Conservation (phyloP, 2,329 filamentous ascomycete genomes). For the Clonostachys sp. region DNA sequence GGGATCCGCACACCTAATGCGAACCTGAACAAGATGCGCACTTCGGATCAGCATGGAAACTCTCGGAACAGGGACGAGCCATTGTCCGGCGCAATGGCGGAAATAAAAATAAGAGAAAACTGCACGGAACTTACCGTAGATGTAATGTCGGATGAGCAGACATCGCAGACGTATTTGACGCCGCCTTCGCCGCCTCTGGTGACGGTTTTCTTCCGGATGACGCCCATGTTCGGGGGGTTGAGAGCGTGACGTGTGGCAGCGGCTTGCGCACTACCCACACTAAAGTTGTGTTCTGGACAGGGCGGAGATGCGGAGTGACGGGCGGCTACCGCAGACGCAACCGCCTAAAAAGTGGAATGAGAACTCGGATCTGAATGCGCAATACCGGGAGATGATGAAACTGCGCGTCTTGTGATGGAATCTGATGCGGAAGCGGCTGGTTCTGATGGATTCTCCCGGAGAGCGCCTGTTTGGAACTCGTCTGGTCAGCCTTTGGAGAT, state of each 20-base stretch:
- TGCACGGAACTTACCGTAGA: constrained; percentile 67
- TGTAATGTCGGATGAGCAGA: constrained; percentile 94
- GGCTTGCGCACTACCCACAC: constrained; percentile 8
- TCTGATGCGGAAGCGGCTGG: not conserved
- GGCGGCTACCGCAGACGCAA: not conserved
- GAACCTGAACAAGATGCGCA: constrained; percentile 55
- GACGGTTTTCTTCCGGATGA: constrained; percentile 93
- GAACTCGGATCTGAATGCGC: no score
- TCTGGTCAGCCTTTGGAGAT: no score
- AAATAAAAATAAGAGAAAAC: constrained; percentile 2
- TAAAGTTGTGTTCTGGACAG: not conserved
- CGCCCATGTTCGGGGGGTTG: constrained; percentile 59
- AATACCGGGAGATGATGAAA: not conserved
- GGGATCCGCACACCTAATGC: constrained; percentile 83
- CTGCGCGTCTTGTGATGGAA: not conserved
- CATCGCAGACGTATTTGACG: constrained; percentile 95
- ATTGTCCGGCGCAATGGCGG: not conserved
- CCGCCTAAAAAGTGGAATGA: no score
- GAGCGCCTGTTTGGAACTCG: no score
- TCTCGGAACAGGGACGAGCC: no score
- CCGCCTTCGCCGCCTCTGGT: constrained; percentile 80
- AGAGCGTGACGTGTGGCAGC: constrained; percentile 8
- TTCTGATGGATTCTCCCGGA: not conserved
- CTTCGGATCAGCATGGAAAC: not conserved
- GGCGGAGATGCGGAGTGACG: not conserved